Evolutionary conservation across 768 basidiomycete species (phyloP).

Genomic region (Lepiota venenata): DNA sequence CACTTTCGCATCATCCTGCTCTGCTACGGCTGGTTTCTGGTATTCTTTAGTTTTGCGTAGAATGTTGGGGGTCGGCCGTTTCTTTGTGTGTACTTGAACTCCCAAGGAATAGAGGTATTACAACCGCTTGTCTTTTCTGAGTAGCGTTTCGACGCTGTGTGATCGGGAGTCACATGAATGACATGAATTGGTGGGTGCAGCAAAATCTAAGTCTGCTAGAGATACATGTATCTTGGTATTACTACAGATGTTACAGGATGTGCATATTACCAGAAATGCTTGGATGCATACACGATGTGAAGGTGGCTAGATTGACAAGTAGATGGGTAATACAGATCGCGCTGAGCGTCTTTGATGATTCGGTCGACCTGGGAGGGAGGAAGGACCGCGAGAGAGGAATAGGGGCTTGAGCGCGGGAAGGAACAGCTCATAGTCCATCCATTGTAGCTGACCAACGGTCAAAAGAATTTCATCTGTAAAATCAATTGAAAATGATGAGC

Average conservation of each 20-base stretch:
- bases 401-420: slow-evolving; percentile 61
- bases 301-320: slow-evolving; percentile 48
- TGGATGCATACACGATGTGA: slow-evolving; percentile 57
- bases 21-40: slow-evolving; percentile 19
- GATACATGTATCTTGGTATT: not conserved
- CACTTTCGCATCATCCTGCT: not conserved
- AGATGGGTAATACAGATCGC: slow-evolving; percentile 60
- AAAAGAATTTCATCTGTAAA: slow-evolving; percentile 54
- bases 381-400: slow-evolving; percentile 49
- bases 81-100: slow-evolving; percentile 41
- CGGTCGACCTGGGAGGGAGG: slow-evolving; percentile 50
- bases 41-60: slow-evolving; percentile 29
- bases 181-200: not conserved
- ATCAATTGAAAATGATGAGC: slow-evolving; percentile 1
- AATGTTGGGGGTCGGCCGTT: slow-evolving; percentile 52
- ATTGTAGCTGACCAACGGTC: slow-evolving; percentile 66
- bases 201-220: slow-evolving; percentile 3
- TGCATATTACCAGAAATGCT: slow-evolving; percentile 19
- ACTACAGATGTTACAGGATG: not conserved
- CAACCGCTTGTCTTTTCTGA: slow-evolving; percentile 38
- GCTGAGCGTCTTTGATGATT: slow-evolving; percentile 60
- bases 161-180: not conserved
- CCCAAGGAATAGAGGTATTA: slow-evolving; percentile 56
- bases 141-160: not conserved
- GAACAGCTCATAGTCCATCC: slow-evolving; percentile 70